These are phyloP conservation scores for Blastobotrys apis DNA, from an alignment of 1,139 yeast species.

Conservation along the genomic window DNA sequence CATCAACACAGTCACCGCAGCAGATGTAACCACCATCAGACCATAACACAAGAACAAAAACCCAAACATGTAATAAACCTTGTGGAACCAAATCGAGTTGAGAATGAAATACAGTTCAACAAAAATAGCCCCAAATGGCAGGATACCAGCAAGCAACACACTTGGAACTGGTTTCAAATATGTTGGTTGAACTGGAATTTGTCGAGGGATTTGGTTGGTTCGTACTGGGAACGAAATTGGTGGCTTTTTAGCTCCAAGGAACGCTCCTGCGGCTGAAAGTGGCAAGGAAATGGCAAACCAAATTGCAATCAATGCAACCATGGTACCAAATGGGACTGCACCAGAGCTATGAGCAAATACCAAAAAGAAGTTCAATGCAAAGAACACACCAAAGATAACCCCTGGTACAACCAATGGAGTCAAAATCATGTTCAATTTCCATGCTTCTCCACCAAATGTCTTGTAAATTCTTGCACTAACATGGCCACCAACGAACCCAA, in stretches of 20 bases:
- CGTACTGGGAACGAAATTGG: constrained; percentile 68
- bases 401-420: constrained; percentile 89
- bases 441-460: constrained; percentile 85
- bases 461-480: constrained; percentile 83
- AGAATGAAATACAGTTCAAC: constrained; percentile 88
- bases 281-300: constrained; percentile 91
- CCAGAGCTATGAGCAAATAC: constrained; percentile 81
- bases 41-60: constrained; percentile 84
- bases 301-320: constrained; percentile 71
- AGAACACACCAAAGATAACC: constrained; percentile 54
- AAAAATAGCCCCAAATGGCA: constrained; percentile 93
- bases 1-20: constrained; percentile 74
- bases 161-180: constrained; percentile 66
- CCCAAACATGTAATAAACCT: constrained; percentile 96
- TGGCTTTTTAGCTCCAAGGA: constrained; percentile 66
- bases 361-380: constrained; percentile 76
- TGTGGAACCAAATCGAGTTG: constrained; percentile 90
- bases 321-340: constrained; percentile 89
- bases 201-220: constrained; percentile 89
- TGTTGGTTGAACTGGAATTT: constrained; percentile 88
- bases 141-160: constrained; percentile 75
- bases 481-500: constrained; percentile 78
- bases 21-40: constrained; percentile 76
- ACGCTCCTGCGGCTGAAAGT: constrained; percentile 72
- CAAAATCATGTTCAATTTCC: constrained; percentile 80